Evolutionary conservation across 2,329 filamentous ascomycete species (phyloP).

Genomic region (Colletotrichum abscissum): DNA sequence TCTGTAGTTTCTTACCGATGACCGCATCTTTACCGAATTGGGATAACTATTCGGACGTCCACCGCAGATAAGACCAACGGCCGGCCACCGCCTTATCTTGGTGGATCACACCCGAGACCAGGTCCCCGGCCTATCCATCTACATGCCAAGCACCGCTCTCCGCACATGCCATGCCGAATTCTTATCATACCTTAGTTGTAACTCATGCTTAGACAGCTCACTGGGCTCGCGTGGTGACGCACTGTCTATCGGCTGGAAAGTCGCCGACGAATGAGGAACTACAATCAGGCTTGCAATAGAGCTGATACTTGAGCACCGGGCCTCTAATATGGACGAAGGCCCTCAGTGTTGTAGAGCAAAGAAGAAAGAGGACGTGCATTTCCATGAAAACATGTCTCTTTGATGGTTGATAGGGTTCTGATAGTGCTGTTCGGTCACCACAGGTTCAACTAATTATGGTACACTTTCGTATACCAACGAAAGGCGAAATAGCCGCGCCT

Average conservation of each 20-base stretch:
- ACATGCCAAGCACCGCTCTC: constrained; percentile 18
- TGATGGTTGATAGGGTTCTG: not conserved
- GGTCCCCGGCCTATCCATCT: constrained; percentile 7
- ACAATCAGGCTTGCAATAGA: not conserved
- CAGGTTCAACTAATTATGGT: constrained; percentile 2
- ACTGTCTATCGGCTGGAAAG: constrained; percentile 33
- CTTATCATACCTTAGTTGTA: constrained; percentile 19
- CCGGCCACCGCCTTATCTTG: constrained; percentile 22
- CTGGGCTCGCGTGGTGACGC: constrained; percentile 13
- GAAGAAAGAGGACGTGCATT: too few species aligned
- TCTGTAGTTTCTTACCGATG: constrained; percentile 31
- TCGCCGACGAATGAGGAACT: constrained; percentile 22
- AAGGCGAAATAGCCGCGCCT: constrained; percentile 34
- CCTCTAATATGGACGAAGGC: not conserved
- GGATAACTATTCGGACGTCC: constrained; percentile 9
- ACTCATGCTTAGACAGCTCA: not conserved
- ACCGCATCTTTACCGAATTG: not conserved
- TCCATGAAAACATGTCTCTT: too few species aligned
- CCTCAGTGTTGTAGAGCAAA: too few species aligned
- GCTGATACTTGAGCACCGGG: not conserved
- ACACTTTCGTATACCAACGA: constrained; percentile 21
- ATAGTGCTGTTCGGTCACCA: not conserved
- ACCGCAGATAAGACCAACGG: constrained; percentile 31
- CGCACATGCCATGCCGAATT: not conserved
- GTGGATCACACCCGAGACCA: constrained; percentile 7